These are phyloP conservation scores for Noccaea bulbosa DNA, from an alignment of 345 rosid species.

Conservation along the genomic window DNA sequence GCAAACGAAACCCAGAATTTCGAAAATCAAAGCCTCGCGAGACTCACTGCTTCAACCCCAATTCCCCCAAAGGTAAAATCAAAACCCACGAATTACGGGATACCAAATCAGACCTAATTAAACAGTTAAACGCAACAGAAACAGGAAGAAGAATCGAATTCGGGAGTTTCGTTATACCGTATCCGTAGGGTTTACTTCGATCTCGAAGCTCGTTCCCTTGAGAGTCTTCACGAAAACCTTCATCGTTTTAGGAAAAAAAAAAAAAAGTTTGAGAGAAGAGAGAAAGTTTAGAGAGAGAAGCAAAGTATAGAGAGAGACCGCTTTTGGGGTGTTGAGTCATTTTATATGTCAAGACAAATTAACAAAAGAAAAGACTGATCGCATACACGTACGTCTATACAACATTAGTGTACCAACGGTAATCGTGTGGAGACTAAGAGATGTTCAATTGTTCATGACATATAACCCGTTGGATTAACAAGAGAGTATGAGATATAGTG, in stretches of 20 bases:
- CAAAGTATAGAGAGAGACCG: slow-evolving; percentile 35
- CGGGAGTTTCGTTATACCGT: slow-evolving; percentile 41
- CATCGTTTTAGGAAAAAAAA: slow-evolving; percentile 51
- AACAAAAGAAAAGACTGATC: slow-evolving; percentile 2
- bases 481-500: not conserved
- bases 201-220: slow-evolving; percentile 69
- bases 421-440: not conserved
- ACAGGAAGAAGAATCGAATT: slow-evolving; percentile 1
- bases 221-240: slow-evolving; percentile 77
- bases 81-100: slow-evolving; percentile 10
- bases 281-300: slow-evolving; percentile 44
- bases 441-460: not conserved
- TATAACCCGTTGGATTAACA: slow-evolving; percentile 13
- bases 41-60: slow-evolving; percentile 21
- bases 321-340: slow-evolving; percentile 31
- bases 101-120: slow-evolving; percentile 33
- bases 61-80: not conserved
- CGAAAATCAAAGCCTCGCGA: slow-evolving; percentile 25
- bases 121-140: slow-evolving; percentile 8
- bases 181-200: slow-evolving; percentile 71
- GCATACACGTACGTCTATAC: not conserved
- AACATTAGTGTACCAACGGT: not conserved
- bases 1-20: slow-evolving; percentile 28
- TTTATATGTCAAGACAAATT: slow-evolving; percentile 31
- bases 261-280: slow-evolving; percentile 23